Evolutionary conservation across 2,329 filamentous ascomycete genomes (phyloP), one percentile per base, ranked within the genome.

Genomic region (Chalara sp.): DNA sequence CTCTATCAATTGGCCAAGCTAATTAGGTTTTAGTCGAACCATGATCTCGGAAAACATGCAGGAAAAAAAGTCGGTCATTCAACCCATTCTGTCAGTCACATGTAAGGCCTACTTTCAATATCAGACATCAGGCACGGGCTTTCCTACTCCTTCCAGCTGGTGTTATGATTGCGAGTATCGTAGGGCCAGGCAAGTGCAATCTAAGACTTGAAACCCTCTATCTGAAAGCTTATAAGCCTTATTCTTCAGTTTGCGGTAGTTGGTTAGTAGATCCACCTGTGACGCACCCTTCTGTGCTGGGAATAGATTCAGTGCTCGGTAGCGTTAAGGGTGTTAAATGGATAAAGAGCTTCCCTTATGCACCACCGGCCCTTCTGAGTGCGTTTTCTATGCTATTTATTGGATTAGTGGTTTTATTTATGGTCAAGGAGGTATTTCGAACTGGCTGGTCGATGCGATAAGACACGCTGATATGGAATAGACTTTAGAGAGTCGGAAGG

Each of bases 1-100:
- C 66, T 87, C 41, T 21, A 43, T 21, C 8, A 37, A 8, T 8
- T 8, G 41, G 13, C 41, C 6, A 6, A 29, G 21, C 41, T 43
- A 7, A 43, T 13, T 6, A 29, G 21, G 8, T n/a, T n/a, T n/a
- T 79, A 85, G 61, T 77, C 71, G 84, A 52, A 87, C 83, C 6
- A 83, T 87, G 76, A 84, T 87, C 45, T 76, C 78, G 0, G 85
- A 89, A 65, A 82, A 85, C 29, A 80, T 87, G 40, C 74, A 76
- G 47, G 84, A 87, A 67, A 85, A 84, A 65, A 83, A 77, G 70
- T 84, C n/a, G n/a, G n/a, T n/a, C n/a, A n/a, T n/a, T n/a, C n/a
- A n/a, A n/a, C n/a, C n/a, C n/a, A n/a, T n/a, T n/a, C n/a, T n/a
- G n/a, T n/a, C n/a, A n/a, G n/a, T n/a, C n/a, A n/a, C n/a, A n/a